phyloP scores from a whole-genome alignment of 768 basidiomycete genomes.

The Imleria badia region DNA sequence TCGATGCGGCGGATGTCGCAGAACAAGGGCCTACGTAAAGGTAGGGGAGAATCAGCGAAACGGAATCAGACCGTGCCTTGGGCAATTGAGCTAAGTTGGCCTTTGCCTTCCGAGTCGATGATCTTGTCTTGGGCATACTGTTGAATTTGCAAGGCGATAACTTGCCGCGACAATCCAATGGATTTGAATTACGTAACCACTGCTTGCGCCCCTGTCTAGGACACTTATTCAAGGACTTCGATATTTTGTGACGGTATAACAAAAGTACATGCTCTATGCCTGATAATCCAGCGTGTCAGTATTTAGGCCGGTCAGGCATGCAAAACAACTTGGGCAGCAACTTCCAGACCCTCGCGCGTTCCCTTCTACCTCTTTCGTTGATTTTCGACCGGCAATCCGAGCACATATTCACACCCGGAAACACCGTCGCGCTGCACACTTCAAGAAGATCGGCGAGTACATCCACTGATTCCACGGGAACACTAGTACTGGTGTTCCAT shows the following conservation, averaged over 20 bases:
- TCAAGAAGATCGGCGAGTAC: not conserved
- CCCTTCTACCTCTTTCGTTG: not conserved
- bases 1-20: conserved; percentile 2
- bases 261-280: too few relatives aligned
- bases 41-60: conserved; percentile 9
- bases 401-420: not conserved
- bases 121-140: not conserved
- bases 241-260: too few relatives aligned
- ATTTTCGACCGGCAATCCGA: not conserved
- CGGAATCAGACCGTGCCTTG: not conserved
- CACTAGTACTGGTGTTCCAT: not conserved
- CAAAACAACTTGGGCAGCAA: conserved; percentile 1
- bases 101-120: not conserved
- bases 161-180: too few relatives aligned
- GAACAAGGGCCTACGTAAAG: conserved; percentile 10
- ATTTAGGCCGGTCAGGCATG: not conserved
- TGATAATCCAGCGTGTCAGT: too few relatives aligned
- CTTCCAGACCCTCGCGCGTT: conserved; percentile 3
- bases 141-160: too few relatives aligned
- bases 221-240: too few relatives aligned
- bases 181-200: too few relatives aligned
- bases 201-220: too few relatives aligned
- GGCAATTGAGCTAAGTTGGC: not conserved
- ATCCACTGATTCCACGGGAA: not conserved
- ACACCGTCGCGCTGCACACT: not conserved